Conservation (phyloP, 2,329 filamentous ascomycete species). For the Beauveria medogensis region DNA sequence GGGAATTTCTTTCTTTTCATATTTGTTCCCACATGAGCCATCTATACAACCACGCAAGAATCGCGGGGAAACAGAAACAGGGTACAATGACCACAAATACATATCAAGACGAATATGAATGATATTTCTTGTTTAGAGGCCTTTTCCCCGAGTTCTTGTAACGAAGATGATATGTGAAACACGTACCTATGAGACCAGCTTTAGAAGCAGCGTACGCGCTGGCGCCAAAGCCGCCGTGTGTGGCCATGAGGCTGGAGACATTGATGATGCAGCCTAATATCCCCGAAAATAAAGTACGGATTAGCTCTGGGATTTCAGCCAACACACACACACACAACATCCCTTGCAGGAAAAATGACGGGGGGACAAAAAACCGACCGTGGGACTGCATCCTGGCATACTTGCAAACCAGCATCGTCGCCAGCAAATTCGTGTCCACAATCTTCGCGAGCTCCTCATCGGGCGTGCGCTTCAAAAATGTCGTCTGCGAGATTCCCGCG, state of each 20-base stretch:
- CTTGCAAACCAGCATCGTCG: conserved; percentile 56
- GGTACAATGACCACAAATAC: not conserved
- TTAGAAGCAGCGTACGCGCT: conserved; percentile 73
- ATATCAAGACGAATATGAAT: conserved; percentile 2
- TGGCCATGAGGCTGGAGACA: conserved; percentile 66
- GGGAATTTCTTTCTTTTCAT: not conserved
- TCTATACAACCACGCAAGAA: not conserved
- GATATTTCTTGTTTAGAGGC: not conserved
- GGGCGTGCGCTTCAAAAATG: conserved; percentile 50
- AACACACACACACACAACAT: not conserved
- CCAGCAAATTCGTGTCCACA: conserved; percentile 62
- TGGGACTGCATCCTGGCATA: conserved; percentile 27
- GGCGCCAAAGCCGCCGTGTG: conserved; percentile 60
- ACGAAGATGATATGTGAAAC: not conserved
- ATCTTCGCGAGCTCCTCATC: conserved; percentile 45
- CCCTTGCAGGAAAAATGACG: no score
- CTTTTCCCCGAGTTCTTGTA: not conserved
- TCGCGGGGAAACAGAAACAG: not conserved
- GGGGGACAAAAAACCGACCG: conserved; percentile 17
- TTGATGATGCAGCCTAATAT: conserved; percentile 65
- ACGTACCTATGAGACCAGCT: conserved; percentile 63
- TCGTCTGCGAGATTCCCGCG: conserved; percentile 63
- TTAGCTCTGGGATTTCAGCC: not conserved
- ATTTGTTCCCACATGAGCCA: no score
- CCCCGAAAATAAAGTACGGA: not conserved